phyloP scores from a whole-genome alignment of 2,329 filamentous ascomycete genomes.

The Epichloe brachyelytri region DNA sequence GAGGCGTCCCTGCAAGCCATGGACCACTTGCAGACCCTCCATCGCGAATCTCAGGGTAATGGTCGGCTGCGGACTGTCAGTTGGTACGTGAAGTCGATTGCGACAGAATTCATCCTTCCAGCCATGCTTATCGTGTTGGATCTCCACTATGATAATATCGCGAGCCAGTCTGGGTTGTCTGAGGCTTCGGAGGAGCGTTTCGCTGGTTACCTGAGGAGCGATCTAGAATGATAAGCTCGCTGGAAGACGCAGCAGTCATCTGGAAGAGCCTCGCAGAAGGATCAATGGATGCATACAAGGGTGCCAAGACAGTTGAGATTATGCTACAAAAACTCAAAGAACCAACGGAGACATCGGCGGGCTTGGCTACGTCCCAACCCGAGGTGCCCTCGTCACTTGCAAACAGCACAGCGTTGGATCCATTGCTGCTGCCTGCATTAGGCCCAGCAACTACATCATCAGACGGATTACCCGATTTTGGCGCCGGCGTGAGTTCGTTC shows the following conservation, averaged over 20 bases:
- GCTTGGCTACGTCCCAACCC: slow-evolving; percentile 7
- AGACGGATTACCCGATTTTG: slow-evolving; percentile 15
- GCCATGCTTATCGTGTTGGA: slow-evolving; percentile 78
- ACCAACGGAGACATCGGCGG: slow-evolving; percentile 8
- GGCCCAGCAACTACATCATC: slow-evolving; percentile 12
- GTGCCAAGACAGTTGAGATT: slow-evolving; percentile 63
- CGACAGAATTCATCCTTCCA: slow-evolving; percentile 74
- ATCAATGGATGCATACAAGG: slow-evolving; percentile 86
- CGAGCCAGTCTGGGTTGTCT: slow-evolving; percentile 26
- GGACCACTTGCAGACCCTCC: slow-evolving; percentile 60
- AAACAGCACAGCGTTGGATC: slow-evolving; percentile 24
- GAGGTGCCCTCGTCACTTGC: slow-evolving; percentile 18
- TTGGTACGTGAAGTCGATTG: slow-evolving; percentile 69
- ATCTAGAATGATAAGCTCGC: slow-evolving; percentile 60
- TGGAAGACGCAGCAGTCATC: slow-evolving; percentile 62
- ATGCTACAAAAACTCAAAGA: slow-evolving; percentile 65
- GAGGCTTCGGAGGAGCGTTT: slow-evolving; percentile 30
- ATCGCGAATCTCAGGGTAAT: slow-evolving; percentile 58
- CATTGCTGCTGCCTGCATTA: slow-evolving; percentile 12
- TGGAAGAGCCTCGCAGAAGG: slow-evolving; percentile 68
- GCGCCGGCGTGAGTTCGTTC: slow-evolving; percentile 16
- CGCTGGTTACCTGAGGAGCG: slow-evolving; percentile 49
- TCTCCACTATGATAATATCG: slow-evolving; percentile 55
- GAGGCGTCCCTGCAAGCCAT: slow-evolving; percentile 78
- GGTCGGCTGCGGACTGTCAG: slow-evolving; percentile 61